Percentiles rank a stretch among this genome's conserved stretches.
Conservation (phyloP, 345 rosid genomes). For the Geranium brycei region DNA sequence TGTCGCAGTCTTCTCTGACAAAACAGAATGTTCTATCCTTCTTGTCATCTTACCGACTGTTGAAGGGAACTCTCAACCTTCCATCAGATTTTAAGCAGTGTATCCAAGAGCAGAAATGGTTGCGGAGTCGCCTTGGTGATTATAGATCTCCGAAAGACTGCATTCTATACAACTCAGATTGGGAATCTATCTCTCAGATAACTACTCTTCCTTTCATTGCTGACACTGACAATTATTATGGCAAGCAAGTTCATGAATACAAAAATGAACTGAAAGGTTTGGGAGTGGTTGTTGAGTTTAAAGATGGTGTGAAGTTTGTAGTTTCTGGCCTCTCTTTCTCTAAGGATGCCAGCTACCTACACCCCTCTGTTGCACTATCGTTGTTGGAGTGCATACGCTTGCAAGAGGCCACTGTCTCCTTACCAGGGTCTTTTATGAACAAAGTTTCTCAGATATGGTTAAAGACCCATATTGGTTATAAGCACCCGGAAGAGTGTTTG, state of each 20-base stretch:
- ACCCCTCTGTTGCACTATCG: slow-evolving; percentile 22
- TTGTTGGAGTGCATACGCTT: slow-evolving; percentile 33
- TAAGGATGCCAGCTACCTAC: slow-evolving; percentile 11
- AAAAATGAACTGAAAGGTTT: slow-evolving; percentile 34
- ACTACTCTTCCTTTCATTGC: slow-evolving; percentile 49
- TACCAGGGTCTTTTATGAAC: slow-evolving; percentile 18
- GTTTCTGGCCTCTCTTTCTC: slow-evolving; percentile 29
- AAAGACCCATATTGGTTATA: slow-evolving; percentile 43
- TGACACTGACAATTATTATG: slow-evolving; percentile 34
- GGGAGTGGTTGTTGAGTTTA: slow-evolving; percentile 28
- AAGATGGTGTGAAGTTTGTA: slow-evolving; percentile 39
- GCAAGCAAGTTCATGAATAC: slow-evolving; percentile 30
- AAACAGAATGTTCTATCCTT: slow-evolving; percentile 22
- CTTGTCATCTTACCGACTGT: slow-evolving; percentile 31
- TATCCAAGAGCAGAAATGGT: slow-evolving; percentile 36
- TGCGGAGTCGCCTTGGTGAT: slow-evolving; percentile 46
- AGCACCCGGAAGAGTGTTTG: slow-evolving; percentile 34
- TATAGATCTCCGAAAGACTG: slow-evolving; percentile 39
- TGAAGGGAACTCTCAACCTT: slow-evolving; percentile 14
- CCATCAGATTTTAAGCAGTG: slow-evolving; percentile 22
- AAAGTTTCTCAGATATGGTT: slow-evolving; percentile 39
- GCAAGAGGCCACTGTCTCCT: slow-evolving; percentile 10
- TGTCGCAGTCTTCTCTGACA: slow-evolving; percentile 20
- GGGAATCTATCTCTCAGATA: slow-evolving; percentile 44
- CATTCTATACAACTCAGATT: slow-evolving; percentile 37